Evolutionary conservation across 306 rosid genomes (phyloP).

Genomic region (Ziziphus jujuba): DNA sequence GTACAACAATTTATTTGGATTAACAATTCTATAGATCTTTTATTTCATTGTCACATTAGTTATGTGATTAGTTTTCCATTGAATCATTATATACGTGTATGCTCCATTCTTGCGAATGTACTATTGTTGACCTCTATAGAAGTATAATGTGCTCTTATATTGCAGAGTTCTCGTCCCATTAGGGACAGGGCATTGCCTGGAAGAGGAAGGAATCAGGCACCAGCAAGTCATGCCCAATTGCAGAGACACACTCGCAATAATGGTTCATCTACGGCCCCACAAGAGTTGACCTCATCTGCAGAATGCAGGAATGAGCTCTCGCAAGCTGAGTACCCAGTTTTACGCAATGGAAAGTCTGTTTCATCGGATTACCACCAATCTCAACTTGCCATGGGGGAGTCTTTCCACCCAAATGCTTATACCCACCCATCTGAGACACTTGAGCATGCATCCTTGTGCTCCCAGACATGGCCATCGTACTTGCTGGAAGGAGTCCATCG

Average conservation of each 20-base stretch:
- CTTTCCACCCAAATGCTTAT: slow-evolving; percentile 41
- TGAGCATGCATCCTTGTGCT: slow-evolving; percentile 46
- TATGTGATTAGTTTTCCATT: slow-evolving; percentile 4
- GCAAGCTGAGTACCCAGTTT: slow-evolving; percentile 52
- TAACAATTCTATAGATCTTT: not conserved
- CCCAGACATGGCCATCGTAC: slow-evolving; percentile 39
- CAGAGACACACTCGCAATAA: slow-evolving; percentile 38
- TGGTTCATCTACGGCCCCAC: slow-evolving; percentile 42
- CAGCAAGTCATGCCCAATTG: slow-evolving; percentile 37
- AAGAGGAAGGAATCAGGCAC: slow-evolving; percentile 53
- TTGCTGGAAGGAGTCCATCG: slow-evolving; percentile 36
- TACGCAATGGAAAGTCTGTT: slow-evolving; percentile 40
- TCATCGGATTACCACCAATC: slow-evolving; percentile 45
- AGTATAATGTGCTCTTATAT: slow-evolving; percentile 14
- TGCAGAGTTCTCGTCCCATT: slow-evolving; percentile 51
- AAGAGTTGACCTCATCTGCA: slow-evolving; percentile 32
- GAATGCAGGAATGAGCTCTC: slow-evolving; percentile 48
- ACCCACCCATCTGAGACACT: slow-evolving; percentile 23
- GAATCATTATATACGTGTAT: not conserved
- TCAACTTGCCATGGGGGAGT: slow-evolving; percentile 38
- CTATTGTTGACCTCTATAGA: too few species aligned
- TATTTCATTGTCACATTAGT: not conserved
- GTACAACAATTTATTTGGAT: not conserved
- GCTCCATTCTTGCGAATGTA: too few species aligned
- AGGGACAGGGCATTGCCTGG: slow-evolving; percentile 45